Percentiles rank a stretch among this genome's conserved stretches.
Conservation (phyloP, 2,329 filamentous ascomycete genomes). For the Ceratocystis cubensis region DNA sequence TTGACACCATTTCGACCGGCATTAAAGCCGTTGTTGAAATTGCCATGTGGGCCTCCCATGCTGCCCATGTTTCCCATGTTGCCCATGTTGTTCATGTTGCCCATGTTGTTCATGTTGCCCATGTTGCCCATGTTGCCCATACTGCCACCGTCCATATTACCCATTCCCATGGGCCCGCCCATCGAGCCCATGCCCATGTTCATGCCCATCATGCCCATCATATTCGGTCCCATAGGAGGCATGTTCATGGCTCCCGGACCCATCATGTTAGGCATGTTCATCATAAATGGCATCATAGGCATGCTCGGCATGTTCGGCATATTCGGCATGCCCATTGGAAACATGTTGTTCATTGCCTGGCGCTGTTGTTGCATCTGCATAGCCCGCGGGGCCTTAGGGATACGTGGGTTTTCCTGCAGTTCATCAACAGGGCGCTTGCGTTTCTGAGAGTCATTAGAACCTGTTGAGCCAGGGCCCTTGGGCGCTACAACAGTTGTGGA, state of each 20-base stretch:
- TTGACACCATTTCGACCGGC: background rate
- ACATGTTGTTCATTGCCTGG: conserved; percentile 35
- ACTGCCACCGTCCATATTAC: conserved; percentile 10
- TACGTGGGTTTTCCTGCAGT: conserved; percentile 49
- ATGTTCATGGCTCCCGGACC: conserved; percentile 26
- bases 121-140: conserved; percentile 19
- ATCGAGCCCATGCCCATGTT: conserved; percentile 23
- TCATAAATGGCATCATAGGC: conserved; percentile 31
- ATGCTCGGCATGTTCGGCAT: conserved; percentile 28
- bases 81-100: conserved; percentile 19
- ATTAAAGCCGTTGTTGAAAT: conserved; percentile 13
- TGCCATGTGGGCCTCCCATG: conserved; percentile 27
- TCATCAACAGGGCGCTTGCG: conserved; percentile 71
- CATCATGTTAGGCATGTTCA: conserved; percentile 28
- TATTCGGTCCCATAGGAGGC: conserved; percentile 22
- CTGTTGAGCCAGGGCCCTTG: background rate
- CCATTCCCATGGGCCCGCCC: conserved; percentile 11
- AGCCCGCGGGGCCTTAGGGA: conserved; percentile 50
- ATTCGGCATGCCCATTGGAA: conserved; percentile 29
- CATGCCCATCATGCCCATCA: conserved; percentile 31
- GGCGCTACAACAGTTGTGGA: background rate
- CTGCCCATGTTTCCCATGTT: background rate
- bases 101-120: background rate
- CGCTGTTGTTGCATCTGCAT: conserved; percentile 47
- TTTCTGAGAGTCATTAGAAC: conserved; percentile 38